A percentile compares a stretch with the other conserved stretches of the same genome.
Evolutionary conservation across 192 early-diverging fungal genomes (phyloP).

Genomic region (Lobulomyces angularis): DNA sequence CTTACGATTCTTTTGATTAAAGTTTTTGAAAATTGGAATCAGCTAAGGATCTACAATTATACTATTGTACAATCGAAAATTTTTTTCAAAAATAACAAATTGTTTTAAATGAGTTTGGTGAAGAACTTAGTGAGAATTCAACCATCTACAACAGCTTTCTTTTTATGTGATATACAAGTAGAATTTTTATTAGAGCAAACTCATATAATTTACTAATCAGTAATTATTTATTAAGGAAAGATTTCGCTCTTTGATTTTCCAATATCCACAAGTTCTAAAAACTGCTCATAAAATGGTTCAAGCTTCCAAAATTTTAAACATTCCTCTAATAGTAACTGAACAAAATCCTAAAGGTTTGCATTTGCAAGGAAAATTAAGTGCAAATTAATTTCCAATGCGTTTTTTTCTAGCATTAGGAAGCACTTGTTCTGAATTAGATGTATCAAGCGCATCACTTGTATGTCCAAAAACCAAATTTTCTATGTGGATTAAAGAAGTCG

Average conservation of each 20-base stretch:
- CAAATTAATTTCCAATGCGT: constrained; percentile 3
- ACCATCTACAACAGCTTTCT: constrained; percentile 60
- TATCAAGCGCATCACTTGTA: constrained; percentile 44
- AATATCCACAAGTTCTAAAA: constrained; percentile 65
- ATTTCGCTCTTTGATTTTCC: constrained; percentile 64
- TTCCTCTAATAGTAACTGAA: constrained; percentile 85
- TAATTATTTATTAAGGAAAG: too few relatives aligned
- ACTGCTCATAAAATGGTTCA: constrained; percentile 80
- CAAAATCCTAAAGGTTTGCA: constrained; percentile 58
- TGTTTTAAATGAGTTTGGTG: too few relatives aligned
- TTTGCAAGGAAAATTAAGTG: constrained; percentile 24
- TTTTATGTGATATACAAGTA: constrained; percentile 92
- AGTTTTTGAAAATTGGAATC: too few relatives aligned
- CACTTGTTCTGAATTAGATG: constrained; percentile 67
- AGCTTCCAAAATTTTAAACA: constrained; percentile 57
- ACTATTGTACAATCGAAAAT: too few relatives aligned
- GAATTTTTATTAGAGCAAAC: constrained; percentile 8
- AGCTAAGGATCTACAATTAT: too few relatives aligned
- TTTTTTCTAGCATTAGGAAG: constrained; percentile 40
- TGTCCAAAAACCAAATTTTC: constrained; percentile 77
- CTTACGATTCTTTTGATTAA: too few relatives aligned
- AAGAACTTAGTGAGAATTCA: too few relatives aligned
- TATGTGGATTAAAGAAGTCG: constrained; percentile 61
- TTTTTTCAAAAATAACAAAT: too few relatives aligned
- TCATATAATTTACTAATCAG: too few relatives aligned